These are phyloP conservation scores for Castanospermum australe DNA, from an alignment of 306 rosid genomes.

Conservation along the genomic window DNA sequence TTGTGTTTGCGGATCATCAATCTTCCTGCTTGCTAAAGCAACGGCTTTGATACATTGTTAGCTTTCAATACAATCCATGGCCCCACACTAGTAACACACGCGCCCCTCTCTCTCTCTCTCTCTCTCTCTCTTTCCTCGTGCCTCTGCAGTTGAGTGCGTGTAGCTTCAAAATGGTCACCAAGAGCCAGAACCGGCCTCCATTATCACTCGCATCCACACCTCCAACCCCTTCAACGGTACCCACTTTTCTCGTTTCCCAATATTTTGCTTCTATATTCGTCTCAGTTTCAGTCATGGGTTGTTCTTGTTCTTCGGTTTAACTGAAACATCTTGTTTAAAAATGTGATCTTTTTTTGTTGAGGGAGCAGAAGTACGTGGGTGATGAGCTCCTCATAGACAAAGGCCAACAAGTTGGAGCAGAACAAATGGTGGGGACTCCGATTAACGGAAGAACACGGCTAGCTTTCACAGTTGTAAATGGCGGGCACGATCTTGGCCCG, in stretches of 20 bases:
- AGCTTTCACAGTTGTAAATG: slow-evolving; percentile 67
- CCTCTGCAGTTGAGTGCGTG: neutral
- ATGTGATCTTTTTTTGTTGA: slow-evolving; percentile 18
- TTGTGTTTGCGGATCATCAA: slow-evolving; percentile 43
- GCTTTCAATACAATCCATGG: slow-evolving; percentile 86
- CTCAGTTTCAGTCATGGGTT: slow-evolving; percentile 27
- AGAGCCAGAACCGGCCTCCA: slow-evolving; percentile 44
- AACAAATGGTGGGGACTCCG: slow-evolving; percentile 80
- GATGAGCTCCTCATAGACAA: slow-evolving; percentile 50
- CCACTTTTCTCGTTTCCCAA: slow-evolving; percentile 18
- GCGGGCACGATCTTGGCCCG: slow-evolving; percentile 69
- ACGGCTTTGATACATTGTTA: slow-evolving; percentile 62
- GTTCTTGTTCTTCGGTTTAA: slow-evolving; percentile 15
- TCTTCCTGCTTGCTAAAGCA: slow-evolving; percentile 82
- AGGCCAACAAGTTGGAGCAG: slow-evolving; percentile 38
- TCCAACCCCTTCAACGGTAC: slow-evolving; percentile 45
- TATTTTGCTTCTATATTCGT: slow-evolving; percentile 16
- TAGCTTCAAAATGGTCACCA: slow-evolving; percentile 64
- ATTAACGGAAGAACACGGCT: slow-evolving; percentile 67
- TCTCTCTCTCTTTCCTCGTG: neutral
- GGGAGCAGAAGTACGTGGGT: slow-evolving; percentile 33
- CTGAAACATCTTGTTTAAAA: neutral
- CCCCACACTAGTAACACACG: slow-evolving; percentile 54
- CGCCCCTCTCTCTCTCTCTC: slow-evolving; percentile 1
- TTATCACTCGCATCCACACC: slow-evolving; percentile 38